Conservation (phyloP, 2,329 filamentous ascomycete species). For the Fonsecaea erecta region DNA sequence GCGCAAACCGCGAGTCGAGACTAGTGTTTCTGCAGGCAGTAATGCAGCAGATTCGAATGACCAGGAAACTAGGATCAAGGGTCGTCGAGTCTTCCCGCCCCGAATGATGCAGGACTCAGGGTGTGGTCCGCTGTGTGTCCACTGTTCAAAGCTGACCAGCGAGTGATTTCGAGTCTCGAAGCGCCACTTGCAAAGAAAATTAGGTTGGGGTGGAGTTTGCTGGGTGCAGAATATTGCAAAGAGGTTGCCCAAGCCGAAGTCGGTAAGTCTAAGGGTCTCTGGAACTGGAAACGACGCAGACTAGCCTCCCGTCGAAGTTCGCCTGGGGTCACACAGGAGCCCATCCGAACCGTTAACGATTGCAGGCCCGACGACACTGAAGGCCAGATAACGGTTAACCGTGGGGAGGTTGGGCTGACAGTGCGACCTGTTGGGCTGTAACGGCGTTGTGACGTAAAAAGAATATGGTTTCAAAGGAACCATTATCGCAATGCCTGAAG, state of each 20-base stretch:
- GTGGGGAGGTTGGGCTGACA: conserved; percentile 12
- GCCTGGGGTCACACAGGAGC: conserved; percentile 19
- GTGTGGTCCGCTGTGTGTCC: conserved; percentile 30
- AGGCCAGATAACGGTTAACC: conserved; percentile 30
- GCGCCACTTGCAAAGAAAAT: conserved; percentile 32
- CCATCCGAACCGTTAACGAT: conserved; percentile 6
- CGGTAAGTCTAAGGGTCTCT: conserved; percentile 24
- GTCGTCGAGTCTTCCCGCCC: conserved; percentile 12
- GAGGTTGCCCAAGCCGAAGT: conserved; percentile 31
- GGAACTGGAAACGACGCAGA: conserved; percentile 19
- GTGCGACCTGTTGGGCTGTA: conserved; percentile 7
- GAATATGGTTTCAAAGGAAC: conserved; percentile 16
- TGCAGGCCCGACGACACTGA: conserved; percentile 17
- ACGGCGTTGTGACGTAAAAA: conserved; percentile 33
- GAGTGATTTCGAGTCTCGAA: conserved; percentile 33
- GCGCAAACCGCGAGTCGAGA: neutral
- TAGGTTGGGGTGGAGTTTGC: conserved; percentile 24
- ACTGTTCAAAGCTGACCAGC: conserved; percentile 19
- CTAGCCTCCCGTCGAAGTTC: conserved; percentile 21
- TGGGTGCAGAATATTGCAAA: conserved; percentile 16
- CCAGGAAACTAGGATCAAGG: conserved; percentile 27
- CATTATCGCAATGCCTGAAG: conserved; percentile 25
- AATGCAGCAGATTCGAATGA: conserved; percentile 20
- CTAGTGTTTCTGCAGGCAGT: conserved; percentile 12
- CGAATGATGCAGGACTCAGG: conserved; percentile 27